These are phyloP conservation scores for Eucalyptus polyanthemos DNA, from an alignment of 345 rosid species.

Conservation along the genomic window DNA sequence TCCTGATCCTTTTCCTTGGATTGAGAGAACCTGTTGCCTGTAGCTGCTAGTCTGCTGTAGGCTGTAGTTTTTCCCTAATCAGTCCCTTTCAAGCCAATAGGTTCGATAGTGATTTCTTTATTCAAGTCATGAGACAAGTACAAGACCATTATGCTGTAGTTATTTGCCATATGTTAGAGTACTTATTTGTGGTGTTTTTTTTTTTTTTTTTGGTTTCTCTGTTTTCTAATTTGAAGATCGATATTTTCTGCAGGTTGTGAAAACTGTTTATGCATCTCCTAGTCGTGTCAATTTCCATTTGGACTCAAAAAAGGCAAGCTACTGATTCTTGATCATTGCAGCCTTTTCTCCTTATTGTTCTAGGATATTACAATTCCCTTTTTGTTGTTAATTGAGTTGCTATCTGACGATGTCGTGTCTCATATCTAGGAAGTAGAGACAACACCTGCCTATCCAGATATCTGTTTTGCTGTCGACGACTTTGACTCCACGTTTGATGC, in stretches of 20 bases:
- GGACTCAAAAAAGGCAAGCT: constrained; percentile 80
- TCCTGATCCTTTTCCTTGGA: not conserved
- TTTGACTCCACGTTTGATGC: constrained; percentile 97
- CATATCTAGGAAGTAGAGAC: constrained; percentile 79
- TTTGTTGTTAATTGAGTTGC: not conserved
- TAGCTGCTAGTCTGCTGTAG: not conserved
- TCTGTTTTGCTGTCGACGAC: constrained; percentile 92
- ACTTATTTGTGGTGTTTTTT: not conserved
- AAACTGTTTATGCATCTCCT: constrained; percentile 97
- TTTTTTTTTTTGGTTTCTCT: not conserved
- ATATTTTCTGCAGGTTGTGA: constrained; percentile 50
- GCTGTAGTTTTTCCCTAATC: not conserved
- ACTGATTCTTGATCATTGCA: not conserved
- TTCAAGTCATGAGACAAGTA: not conserved
- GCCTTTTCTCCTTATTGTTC: not conserved
- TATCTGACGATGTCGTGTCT: constrained; percentile 9
- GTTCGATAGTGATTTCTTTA: not conserved
- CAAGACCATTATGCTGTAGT: not conserved
- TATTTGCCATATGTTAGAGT: not conserved
- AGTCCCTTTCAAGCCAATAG: not conserved
- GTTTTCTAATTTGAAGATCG: not conserved
- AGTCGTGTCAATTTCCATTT: constrained; percentile 88
- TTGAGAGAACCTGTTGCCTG: not conserved
- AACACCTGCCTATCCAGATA: constrained; percentile 92
- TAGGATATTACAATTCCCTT: not conserved